phyloP scores from a whole-genome alignment of 2,329 filamentous ascomycete genomes.

The Sporothrix phasma region DNA sequence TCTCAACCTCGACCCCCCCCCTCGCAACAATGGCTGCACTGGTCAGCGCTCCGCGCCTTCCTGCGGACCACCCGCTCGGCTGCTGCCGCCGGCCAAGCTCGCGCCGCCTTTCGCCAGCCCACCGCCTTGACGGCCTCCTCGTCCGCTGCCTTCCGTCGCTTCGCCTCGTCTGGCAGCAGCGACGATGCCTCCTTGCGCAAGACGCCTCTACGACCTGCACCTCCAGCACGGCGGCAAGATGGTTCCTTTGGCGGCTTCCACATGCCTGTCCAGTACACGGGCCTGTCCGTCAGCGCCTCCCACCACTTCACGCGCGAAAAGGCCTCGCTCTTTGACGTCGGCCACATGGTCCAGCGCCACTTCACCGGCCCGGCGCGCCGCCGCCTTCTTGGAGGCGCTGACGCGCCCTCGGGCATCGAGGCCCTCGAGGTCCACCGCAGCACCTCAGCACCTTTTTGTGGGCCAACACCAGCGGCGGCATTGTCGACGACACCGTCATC shows the following conservation, averaged over 20 bases:
- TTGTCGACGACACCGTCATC: slow-evolving; percentile 89
- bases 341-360: slow-evolving; percentile 90
- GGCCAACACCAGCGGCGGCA: slow-evolving; percentile 64
- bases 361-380: slow-evolving; percentile 72
- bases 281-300: slow-evolving; percentile 68
- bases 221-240: slow-evolving; percentile 75
- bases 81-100: background rate
- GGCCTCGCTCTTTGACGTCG: slow-evolving; percentile 89
- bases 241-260: slow-evolving; percentile 87
- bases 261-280: slow-evolving; percentile 86
- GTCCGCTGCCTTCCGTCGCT: background rate
- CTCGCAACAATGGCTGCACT: slow-evolving; percentile 7
- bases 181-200: slow-evolving; percentile 21
- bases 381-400: slow-evolving; percentile 71
- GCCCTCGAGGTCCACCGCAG: slow-evolving; percentile 57
- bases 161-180: slow-evolving; percentile 6
- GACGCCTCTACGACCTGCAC: slow-evolving; percentile 30
- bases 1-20: background rate
- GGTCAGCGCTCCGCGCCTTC: slow-evolving; percentile 5
- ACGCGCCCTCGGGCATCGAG: slow-evolving; percentile 67
- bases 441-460: slow-evolving; percentile 79
- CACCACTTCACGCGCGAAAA: slow-evolving; percentile 83
- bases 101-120: background rate
- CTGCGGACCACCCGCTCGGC: slow-evolving; percentile 1
- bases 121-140: background rate